Evolutionary conservation across 345 rosid genomes (phyloP).

Genomic region (Populus deltoides): DNA sequence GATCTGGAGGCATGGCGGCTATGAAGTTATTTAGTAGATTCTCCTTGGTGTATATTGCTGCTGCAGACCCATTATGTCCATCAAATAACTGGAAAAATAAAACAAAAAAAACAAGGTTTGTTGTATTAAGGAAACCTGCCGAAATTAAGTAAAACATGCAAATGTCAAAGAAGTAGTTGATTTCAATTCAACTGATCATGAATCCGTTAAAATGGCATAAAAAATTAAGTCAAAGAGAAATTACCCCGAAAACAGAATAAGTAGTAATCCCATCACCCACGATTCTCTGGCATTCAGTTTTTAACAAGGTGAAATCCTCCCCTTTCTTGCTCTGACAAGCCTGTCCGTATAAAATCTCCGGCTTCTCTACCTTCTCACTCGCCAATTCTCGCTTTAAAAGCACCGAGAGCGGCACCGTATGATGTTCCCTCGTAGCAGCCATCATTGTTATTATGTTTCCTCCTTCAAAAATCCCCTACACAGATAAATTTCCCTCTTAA

Average conservation of each 20-base stretch:
- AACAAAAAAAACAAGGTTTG: conserved; percentile 16
- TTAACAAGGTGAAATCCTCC: conserved; percentile 74
- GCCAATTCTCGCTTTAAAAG: conserved; percentile 87
- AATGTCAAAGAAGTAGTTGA: not conserved
- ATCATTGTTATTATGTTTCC: conserved; percentile 19
- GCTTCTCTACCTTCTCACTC: conserved; percentile 69
- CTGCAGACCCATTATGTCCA: conserved; percentile 97
- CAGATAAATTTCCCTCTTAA: conserved; percentile 1
- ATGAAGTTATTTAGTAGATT: conserved; percentile 78
- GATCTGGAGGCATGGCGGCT: conserved; percentile 79
- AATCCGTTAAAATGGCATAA: not conserved
- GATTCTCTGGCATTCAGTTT: conserved; percentile 75
- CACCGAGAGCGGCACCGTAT: conserved; percentile 84
- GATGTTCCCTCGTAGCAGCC: conserved; percentile 66
- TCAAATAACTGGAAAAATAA: conserved; percentile 67
- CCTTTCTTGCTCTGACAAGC: conserved; percentile 96
- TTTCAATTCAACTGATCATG: not conserved
- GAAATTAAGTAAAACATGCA: not conserved
- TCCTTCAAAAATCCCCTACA: not conserved
- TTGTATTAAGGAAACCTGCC: not conserved
- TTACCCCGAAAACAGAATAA: conserved; percentile 84
- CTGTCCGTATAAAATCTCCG: conserved; percentile 75
- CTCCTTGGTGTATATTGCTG: conserved; percentile 94
- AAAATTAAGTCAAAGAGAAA: not conserved
- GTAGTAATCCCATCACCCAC: conserved; percentile 81